Evolutionary conservation across 768 basidiomycete species (phyloP), one percentile per base, ranked within the genome.

Genomic region (Mycena maculata): DNA sequence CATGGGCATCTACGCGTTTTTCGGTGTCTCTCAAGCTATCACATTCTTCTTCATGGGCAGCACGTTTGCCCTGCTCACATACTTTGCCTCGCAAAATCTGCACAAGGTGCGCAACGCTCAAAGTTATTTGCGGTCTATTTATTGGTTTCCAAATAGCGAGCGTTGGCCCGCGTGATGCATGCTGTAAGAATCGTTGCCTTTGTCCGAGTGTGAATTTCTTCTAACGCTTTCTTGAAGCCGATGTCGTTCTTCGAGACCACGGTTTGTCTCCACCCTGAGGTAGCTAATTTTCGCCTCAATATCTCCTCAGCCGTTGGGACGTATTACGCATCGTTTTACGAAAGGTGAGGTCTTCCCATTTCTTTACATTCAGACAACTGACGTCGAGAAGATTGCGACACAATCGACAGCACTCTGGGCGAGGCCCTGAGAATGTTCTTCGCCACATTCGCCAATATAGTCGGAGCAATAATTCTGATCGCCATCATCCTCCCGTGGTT

Each of bases 211-310:
- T 31, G 28, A n/a, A 16, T 20, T 16, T 44, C 27, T 45, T 12
- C 62, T 60, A 36, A 56, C 38, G 4, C 18, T 44, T 8, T 13
- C 13, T 33, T n/a, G 20, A 22, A 70, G 65, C 94, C 94, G 0
- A 95, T 94, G 90, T 89, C 88, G 9, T 96, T 95, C 81, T 96
- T 95, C 74, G 95, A 96, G 74, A 95, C 90, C 2, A 93, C 92
- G 7, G 89, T 90, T 72, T 72, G 82, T 73, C 38, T 47, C 18
- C 20, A 27, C 44, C 12, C 23, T 52, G 15, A 38, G 28, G 10
- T 20, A 49, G 3, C 23, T 18, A 27, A 36, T 31, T n/a, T 49
- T n/a, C 25, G 47, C 22, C 59, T 68, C 62, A 62, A 62, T 60
- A 36, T 27, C 67, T 48, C 73, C 62, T 20, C 71, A 90, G 84